A percentile compares a stretch with the other conserved stretches of the same genome.
Evolutionary conservation across 805 yeast genomes (phyloP).

Genomic region (Lipomyces spencermartinsiae): DNA sequence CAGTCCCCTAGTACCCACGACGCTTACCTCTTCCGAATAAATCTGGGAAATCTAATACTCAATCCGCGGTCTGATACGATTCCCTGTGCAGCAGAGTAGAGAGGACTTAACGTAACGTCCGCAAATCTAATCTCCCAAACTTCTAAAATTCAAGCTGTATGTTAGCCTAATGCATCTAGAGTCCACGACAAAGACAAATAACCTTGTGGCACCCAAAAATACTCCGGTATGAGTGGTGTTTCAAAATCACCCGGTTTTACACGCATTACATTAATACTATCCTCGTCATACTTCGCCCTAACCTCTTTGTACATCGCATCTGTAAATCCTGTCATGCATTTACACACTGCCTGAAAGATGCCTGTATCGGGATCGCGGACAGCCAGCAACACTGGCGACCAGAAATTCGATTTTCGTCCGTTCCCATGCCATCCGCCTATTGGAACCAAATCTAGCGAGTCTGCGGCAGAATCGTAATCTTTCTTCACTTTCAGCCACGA

Average conservation of each 20-base stretch:
- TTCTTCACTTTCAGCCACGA: slow-evolving; percentile 43
- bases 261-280: slow-evolving; percentile 18
- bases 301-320: slow-evolving; percentile 38
- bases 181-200: neutral
- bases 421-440: slow-evolving; percentile 43
- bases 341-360: slow-evolving; percentile 39
- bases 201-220: slow-evolving; percentile 40
- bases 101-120: slow-evolving; percentile 39
- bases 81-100: slow-evolving; percentile 38
- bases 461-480: slow-evolving; percentile 40
- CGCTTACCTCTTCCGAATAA: slow-evolving; percentile 31
- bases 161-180: slow-evolving; percentile 4
- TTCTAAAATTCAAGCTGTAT: slow-evolving; percentile 21
- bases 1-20: neutral
- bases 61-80: slow-evolving; percentile 35
- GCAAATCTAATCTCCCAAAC: slow-evolving; percentile 42
- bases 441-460: slow-evolving; percentile 40
- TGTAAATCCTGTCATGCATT: slow-evolving; percentile 42
- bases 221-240: slow-evolving; percentile 36
- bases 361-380: slow-evolving; percentile 40
- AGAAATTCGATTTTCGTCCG: slow-evolving; percentile 40
- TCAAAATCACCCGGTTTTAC: slow-evolving; percentile 27
- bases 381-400: slow-evolving; percentile 42
- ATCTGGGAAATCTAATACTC: slow-evolving; percentile 41
- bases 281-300: slow-evolving; percentile 32